A percentile compares a stretch with the other conserved stretches of the same genome.
These are phyloP conservation scores for Colletotrichum spinosum DNA, from an alignment of 2,329 filamentous ascomycete species.

Conservation along the genomic window DNA sequence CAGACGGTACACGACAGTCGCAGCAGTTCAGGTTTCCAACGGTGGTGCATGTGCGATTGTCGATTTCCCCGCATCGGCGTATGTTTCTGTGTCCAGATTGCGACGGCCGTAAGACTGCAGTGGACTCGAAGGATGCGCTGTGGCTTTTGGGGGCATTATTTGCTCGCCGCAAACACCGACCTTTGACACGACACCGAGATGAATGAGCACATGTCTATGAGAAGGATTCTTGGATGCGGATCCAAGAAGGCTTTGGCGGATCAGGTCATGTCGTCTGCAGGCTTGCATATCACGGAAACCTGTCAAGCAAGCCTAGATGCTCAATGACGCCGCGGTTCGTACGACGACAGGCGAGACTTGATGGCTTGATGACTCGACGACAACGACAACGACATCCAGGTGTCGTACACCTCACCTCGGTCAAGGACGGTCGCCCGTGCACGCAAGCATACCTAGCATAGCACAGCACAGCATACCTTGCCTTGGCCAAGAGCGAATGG, in stretches of 20 bases:
- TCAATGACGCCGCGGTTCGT: not conserved
- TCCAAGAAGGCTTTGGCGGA: not conserved
- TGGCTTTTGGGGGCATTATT: not conserved
- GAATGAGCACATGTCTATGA: too few relatives aligned
- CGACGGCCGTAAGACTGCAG: not conserved
- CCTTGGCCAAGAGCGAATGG: slow-evolving; percentile 1
- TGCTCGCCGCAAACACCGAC: not conserved
- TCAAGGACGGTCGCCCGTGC: slow-evolving; percentile 8
- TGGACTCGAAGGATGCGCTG: not conserved
- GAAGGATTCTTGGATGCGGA: not conserved
- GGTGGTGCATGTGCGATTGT: slow-evolving; percentile 4
- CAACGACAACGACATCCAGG: too few relatives aligned
- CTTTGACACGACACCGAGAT: too few relatives aligned
- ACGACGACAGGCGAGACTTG: too few relatives aligned
- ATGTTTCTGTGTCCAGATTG: not conserved
- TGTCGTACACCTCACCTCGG: not conserved
- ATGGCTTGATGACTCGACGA: too few relatives aligned
- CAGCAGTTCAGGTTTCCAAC: not conserved
- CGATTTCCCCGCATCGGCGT: not conserved
- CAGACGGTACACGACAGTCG: slow-evolving; percentile 9
- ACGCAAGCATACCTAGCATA: slow-evolving; percentile 3
- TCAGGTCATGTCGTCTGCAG: not conserved
- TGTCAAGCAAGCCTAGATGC: slow-evolving; percentile 7
- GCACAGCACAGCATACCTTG: slow-evolving; percentile 19
- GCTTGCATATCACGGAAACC: slow-evolving; percentile 11